phyloP scores from a whole-genome alignment of 2,329 filamentous ascomycete genomes.

The Westerdykella sp. region DNA sequence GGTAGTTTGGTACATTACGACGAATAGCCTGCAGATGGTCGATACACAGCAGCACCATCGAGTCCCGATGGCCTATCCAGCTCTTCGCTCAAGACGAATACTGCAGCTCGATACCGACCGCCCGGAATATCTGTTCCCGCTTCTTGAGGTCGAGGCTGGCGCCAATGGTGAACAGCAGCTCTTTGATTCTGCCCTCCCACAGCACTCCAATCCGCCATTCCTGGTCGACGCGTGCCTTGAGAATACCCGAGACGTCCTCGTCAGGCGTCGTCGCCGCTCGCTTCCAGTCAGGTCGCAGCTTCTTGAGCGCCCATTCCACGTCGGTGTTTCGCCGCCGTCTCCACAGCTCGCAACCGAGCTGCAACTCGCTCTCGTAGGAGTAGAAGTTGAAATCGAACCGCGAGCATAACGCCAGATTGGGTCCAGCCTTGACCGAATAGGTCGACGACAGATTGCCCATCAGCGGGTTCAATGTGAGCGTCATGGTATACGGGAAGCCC shows the following conservation, averaged over 20 bases:
- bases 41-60: too few species aligned
- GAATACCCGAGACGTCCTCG: conserved; percentile 71
- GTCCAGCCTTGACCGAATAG: conserved; percentile 84
- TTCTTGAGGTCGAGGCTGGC: conserved; percentile 75
- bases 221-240: conserved; percentile 87
- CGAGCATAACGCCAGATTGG: conserved; percentile 76
- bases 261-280: conserved; percentile 35
- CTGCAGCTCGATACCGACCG: conserved; percentile 71
- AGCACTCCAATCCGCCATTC: conserved; percentile 77
- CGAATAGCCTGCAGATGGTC: too few species aligned
- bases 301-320: conserved; percentile 41
- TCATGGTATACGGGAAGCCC: conserved; percentile 88
- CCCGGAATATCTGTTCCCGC: conserved; percentile 69
- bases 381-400: conserved; percentile 97
- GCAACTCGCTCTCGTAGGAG: conserved; percentile 92
- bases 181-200: conserved; percentile 92
- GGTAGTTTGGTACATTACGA: too few species aligned
- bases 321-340: conserved; percentile 48
- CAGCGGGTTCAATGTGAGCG: conserved; percentile 84
- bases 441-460: conserved; percentile 90
- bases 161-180: conserved; percentile 84
- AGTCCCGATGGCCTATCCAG: conserved; percentile 3
- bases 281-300: conserved; percentile 40
- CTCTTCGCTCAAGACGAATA: conserved; percentile 63
- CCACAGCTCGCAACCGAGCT: conserved; percentile 91